Conservation (phyloP, 2,329 filamentous ascomycete species). For the Pyrenochaeta sp. region DNA sequence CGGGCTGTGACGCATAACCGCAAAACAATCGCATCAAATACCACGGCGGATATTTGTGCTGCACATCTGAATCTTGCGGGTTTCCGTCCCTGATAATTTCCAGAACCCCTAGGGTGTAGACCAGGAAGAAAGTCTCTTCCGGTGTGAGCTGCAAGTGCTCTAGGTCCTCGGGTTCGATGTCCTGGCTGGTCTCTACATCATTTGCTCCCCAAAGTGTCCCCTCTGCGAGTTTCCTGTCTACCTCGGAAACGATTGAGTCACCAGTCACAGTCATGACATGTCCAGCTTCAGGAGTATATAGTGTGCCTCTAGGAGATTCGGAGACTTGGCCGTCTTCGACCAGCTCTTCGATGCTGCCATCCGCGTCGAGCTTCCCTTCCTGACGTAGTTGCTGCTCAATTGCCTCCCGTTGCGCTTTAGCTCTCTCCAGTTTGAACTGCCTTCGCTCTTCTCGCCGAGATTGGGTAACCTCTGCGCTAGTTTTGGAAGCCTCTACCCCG, state of each 20-base stretch:
- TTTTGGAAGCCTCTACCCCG: slow-evolving; percentile 69
- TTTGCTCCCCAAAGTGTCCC: slow-evolving; percentile 12
- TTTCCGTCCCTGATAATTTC: slow-evolving; percentile 63
- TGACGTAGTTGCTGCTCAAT: slow-evolving; percentile 74
- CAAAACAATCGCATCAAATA: slow-evolving; percentile 64
- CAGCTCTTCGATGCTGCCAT: slow-evolving; percentile 35
- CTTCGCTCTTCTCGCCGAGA: slow-evolving; percentile 80
- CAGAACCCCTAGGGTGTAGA: slow-evolving; percentile 79
- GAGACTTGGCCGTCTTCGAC: slow-evolving; percentile 32
- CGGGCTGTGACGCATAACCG: slow-evolving; percentile 70
- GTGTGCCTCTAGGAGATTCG: slow-evolving; percentile 27
- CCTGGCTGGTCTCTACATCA: slow-evolving; percentile 6
- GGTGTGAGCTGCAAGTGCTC: slow-evolving; percentile 92
- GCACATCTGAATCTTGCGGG: slow-evolving; percentile 50
- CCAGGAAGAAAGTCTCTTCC: slow-evolving; percentile 91
- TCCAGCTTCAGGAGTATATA: slow-evolving; percentile 23
- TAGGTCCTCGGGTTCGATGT: slow-evolving; percentile 50
- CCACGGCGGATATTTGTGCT: slow-evolving; percentile 45
- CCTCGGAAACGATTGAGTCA: slow-evolving; percentile 17
- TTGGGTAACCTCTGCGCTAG: slow-evolving; percentile 82
- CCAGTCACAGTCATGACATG: slow-evolving; percentile 14
- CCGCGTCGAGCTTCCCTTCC: slow-evolving; percentile 53
- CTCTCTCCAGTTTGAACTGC: slow-evolving; percentile 88
- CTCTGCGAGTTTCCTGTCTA: slow-evolving; percentile 17
- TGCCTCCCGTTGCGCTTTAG: slow-evolving; percentile 83